phyloP scores from a whole-genome alignment of 768 basidiomycete species.

The Boletus vermiculosoides region DNA sequence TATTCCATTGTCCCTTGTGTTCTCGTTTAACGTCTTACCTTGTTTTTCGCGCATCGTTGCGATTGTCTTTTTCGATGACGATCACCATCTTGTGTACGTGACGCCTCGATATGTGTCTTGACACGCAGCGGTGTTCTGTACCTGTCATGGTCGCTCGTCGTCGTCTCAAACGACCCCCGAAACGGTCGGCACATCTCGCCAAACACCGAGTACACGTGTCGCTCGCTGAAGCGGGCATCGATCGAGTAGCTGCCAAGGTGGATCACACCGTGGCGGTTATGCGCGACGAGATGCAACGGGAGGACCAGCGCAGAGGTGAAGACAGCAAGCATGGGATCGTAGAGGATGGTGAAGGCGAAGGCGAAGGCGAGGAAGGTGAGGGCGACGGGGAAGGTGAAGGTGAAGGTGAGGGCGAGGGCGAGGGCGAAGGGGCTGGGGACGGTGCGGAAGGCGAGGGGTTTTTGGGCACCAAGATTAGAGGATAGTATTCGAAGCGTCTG shows the following conservation, averaged over 20 bases:
- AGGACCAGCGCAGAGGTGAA: constrained; percentile 45
- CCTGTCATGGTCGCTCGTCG: constrained; percentile 97
- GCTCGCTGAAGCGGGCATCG: constrained; percentile 83
- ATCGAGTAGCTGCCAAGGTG: constrained; percentile 81
- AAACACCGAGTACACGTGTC: constrained; percentile 80
- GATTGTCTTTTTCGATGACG: background rate
- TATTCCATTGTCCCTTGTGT: background rate
- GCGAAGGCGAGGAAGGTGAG: constrained; percentile 23
- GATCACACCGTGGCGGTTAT: constrained; percentile 82
- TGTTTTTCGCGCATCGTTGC: background rate
- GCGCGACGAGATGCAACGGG: constrained; percentile 72
- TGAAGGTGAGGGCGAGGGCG: constrained; percentile 19
- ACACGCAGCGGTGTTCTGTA: constrained; percentile 78
- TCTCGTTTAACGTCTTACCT: background rate
- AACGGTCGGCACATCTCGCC: constrained; percentile 75
- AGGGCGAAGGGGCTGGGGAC: constrained; percentile 24
- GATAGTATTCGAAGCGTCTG: background rate
- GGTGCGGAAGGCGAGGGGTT: constrained; percentile 34
- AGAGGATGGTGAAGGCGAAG: constrained; percentile 29
- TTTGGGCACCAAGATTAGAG: constrained; percentile 25
- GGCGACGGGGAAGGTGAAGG: constrained; percentile 17
- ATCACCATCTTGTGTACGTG: background rate
- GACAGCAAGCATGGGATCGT: constrained; percentile 11
- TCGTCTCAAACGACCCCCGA: constrained; percentile 83
- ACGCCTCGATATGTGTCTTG: background rate